These are phyloP conservation scores for Tolypocladium paradoxum DNA, from an alignment of 2,329 filamentous ascomycete genomes.

Conservation along the genomic window DNA sequence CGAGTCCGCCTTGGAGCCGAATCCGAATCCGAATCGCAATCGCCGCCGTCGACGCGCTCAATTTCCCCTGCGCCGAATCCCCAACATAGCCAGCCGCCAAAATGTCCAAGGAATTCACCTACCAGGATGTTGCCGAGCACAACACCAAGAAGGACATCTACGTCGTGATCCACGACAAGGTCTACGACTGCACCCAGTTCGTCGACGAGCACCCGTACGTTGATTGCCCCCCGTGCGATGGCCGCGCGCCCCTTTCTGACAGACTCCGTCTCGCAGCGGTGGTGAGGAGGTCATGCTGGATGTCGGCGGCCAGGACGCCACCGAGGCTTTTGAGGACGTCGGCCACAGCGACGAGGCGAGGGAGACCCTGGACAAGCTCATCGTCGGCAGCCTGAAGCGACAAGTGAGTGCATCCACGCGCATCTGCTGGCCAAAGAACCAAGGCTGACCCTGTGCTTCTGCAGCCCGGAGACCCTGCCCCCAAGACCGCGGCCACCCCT, in stretches of 20 bases:
- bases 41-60: background rate
- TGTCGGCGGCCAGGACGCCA: constrained; percentile 89
- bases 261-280: constrained; percentile 47
- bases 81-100: constrained; percentile 8
- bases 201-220: constrained; percentile 91
- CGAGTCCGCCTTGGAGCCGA: background rate
- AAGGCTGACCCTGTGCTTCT: constrained; percentile 12
- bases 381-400: constrained; percentile 70
- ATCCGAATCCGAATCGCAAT: no score
- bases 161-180: constrained; percentile 89
- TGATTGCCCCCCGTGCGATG: constrained; percentile 3
- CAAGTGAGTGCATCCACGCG: constrained; percentile 48
- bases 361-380: constrained; percentile 73
- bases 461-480: constrained; percentile 68
- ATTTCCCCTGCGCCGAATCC: background rate
- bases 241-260: constrained; percentile 3
- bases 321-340: constrained; percentile 98
- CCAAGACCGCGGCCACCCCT: constrained; percentile 45
- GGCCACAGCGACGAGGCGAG: constrained; percentile 98
- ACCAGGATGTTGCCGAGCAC: constrained; percentile 73
- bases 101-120: constrained; percentile 50
- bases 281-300: constrained; percentile 97
- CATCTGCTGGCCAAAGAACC: background rate
- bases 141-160: constrained; percentile 90
- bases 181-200: constrained; percentile 85